These are phyloP conservation scores for Capsicum baccatum DNA, from an alignment of 257 asterid species.

Conservation along the genomic window DNA sequence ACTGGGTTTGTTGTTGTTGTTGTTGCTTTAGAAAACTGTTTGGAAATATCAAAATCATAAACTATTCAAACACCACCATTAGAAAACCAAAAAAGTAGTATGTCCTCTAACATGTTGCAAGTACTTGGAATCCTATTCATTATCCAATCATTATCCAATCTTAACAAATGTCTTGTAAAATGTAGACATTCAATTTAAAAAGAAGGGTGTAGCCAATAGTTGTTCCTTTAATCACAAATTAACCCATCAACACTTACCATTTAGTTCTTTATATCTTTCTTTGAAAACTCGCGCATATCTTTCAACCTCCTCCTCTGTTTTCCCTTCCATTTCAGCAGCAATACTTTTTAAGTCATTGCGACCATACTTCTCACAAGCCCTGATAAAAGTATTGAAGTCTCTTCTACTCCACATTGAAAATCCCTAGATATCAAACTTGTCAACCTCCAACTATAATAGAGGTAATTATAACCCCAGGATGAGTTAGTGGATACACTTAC, in stretches of 20 bases:
- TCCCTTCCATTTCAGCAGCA: constrained; percentile 98
- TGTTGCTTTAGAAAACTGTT: not conserved
- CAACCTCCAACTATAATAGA: not conserved
- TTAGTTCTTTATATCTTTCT: constrained; percentile 93
- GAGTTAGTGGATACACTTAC: constrained; percentile 44
- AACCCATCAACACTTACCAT: constrained; percentile 52
- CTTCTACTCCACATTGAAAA: constrained; percentile 97
- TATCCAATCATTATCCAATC: not conserved
- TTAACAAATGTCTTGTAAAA: not conserved
- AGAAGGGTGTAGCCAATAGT: not conserved
- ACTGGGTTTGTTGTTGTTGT: too few relatives aligned
- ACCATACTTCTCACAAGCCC: constrained; percentile 98
- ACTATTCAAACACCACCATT: not conserved
- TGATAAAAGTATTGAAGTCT: constrained; percentile 91
- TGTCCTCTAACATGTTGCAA: not conserved
- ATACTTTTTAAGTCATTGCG: constrained; percentile 79
- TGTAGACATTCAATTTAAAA: not conserved
- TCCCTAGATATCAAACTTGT: constrained; percentile 56
- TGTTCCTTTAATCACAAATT: constrained; percentile 26
- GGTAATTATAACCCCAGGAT: constrained; percentile 8
- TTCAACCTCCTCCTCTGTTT: constrained; percentile 92
- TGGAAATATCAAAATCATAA: not conserved
- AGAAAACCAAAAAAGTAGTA: not conserved
- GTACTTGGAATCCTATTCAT: not conserved
- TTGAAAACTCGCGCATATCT: constrained; percentile 86